Conservation (phyloP, 148 eudicot species). For the Selenicereus undatus region DNA sequence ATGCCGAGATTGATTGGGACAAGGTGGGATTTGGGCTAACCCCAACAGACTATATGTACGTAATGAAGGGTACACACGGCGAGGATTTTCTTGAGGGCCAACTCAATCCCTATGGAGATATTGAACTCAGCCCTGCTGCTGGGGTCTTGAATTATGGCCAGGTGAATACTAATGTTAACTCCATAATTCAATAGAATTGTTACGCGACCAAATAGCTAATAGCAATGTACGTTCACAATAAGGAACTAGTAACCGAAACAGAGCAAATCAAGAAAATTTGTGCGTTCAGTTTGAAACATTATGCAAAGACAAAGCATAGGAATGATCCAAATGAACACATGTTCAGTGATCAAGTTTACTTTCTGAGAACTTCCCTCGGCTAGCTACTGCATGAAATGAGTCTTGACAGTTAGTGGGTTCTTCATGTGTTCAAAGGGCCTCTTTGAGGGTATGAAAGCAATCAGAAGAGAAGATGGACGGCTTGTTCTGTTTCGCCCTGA, state of each 20-base stretch:
- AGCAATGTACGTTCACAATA: too few species aligned
- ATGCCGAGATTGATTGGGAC: conserved; percentile 61
- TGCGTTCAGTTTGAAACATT: too few species aligned
- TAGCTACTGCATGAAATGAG: too few species aligned
- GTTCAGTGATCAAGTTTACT: too few species aligned
- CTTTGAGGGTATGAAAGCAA: conserved; percentile 45
- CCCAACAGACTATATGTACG: conserved; percentile 79
- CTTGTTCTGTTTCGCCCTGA: conserved; percentile 36
- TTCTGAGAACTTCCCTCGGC: too few species aligned
- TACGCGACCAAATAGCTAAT: too few species aligned
- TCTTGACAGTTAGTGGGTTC: too few species aligned
- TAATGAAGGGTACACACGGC: conserved; percentile 47
- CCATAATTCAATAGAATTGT: too few species aligned
- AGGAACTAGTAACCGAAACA: too few species aligned
- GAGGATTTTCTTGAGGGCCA: conserved; percentile 49
- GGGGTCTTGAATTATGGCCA: conserved; percentile 48
- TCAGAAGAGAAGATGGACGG: conserved; percentile 29
- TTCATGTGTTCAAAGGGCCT: conserved; percentile 28
- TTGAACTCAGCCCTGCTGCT: conserved; percentile 38
- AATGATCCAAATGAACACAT: too few species aligned
- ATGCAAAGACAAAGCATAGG: background rate
- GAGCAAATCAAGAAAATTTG: too few species aligned
- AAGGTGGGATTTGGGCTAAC: conserved; percentile 59
- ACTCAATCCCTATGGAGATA: conserved; percentile 35
- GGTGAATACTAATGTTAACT: conserved; percentile 13